Percentiles rank a stretch among this genome's conserved stretches.
phyloP scores from a whole-genome alignment of 257 asterid genomes.

The Fraxinus pennsylvanica region DNA sequence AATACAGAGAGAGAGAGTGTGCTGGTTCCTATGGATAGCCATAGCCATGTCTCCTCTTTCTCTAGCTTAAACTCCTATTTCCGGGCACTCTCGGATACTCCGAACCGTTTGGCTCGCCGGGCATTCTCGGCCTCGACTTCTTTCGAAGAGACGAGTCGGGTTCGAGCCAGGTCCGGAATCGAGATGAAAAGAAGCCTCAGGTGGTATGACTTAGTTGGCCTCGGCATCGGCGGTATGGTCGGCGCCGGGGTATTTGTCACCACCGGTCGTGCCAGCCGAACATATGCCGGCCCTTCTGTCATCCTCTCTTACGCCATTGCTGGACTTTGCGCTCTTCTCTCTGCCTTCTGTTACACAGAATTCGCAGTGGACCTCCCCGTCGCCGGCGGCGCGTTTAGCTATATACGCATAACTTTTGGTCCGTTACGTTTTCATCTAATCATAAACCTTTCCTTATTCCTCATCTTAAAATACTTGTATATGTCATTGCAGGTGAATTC shows the following conservation, averaged over 20 bases:
- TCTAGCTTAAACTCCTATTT: constrained; percentile 55
- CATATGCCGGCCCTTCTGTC: constrained; percentile 81
- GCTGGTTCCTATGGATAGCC: constrained; percentile 25
- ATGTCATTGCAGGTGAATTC: constrained; percentile 56
- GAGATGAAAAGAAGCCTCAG: constrained; percentile 64
- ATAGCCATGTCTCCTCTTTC: constrained; percentile 53
- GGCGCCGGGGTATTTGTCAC: constrained; percentile 98
- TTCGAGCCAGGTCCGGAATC: constrained; percentile 60
- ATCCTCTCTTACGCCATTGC: constrained; percentile 91
- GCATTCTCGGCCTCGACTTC: constrained; percentile 70
- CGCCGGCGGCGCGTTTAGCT: constrained; percentile 97
- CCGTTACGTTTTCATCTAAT: constrained; percentile 1
- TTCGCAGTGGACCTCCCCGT: constrained; percentile 98
- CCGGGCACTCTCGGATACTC: constrained; percentile 81
- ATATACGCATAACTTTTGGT: constrained; percentile 87
- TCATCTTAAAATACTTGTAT: background rate
- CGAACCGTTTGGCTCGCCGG: constrained; percentile 65
- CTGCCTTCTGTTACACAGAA: constrained; percentile 96
- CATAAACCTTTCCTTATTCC: background rate
- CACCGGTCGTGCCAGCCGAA: constrained; percentile 64
- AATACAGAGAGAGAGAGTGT: constrained; percentile 7
- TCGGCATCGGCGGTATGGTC: constrained; percentile 96
- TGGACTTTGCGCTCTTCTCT: constrained; percentile 89
- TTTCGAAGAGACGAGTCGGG: constrained; percentile 52
- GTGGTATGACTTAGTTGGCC: constrained; percentile 79